Evolutionary conservation across 2,329 filamentous ascomycete species (phyloP), one percentile per base, ranked within the genome.

Genomic region (Neofusicoccum umdonicola): DNA sequence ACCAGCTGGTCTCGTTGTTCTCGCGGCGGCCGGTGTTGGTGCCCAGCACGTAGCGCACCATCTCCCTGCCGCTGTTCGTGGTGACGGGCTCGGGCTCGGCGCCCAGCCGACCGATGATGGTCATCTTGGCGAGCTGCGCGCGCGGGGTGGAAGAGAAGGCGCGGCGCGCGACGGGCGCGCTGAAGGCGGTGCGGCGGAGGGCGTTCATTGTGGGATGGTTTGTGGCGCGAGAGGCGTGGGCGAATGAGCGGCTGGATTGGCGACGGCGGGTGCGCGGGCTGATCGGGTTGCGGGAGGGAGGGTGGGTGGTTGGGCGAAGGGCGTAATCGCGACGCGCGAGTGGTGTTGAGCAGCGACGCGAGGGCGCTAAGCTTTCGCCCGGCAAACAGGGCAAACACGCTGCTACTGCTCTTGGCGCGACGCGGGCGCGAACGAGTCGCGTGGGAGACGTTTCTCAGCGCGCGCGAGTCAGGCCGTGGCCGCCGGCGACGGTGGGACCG

Each of bases 51-150:
- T 96, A 98, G 71, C 85, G 87, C 73, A 98, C 75, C 65, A 96
- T 73, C 68, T 96, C 90, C 68, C 84, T 84, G 65, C 92, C 92
- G 61, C 82, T 88, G 72, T 86, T 85, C 54, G 90, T 91, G 66
- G 87, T 78, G 42, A 85, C 83, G 69, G 93, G 73, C 83, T 97
- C 93, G 65, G 95, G 94, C 62, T 87, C 85, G 71, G 88, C 86
- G 67, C 86, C 92, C 60, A 99, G 87, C 78, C 93, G 90, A 74
- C 95, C 95, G 71, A 97, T 85, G 78, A 99, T 83, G 73, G 88
- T 90, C 82, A 99, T 90, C 79, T 89, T 90, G 70, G 95, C 91
- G 69, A 95, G 74, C 68, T 84, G 80, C 67, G 86, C 84, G 69
- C 81, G 80, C 48, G 82, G 72, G 50, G 90, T 88, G 71, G 88